phyloP scores from a whole-genome alignment of 495 filamentous ascomycete genomes.

The Pyrenopolyporus hunteri region DNA sequence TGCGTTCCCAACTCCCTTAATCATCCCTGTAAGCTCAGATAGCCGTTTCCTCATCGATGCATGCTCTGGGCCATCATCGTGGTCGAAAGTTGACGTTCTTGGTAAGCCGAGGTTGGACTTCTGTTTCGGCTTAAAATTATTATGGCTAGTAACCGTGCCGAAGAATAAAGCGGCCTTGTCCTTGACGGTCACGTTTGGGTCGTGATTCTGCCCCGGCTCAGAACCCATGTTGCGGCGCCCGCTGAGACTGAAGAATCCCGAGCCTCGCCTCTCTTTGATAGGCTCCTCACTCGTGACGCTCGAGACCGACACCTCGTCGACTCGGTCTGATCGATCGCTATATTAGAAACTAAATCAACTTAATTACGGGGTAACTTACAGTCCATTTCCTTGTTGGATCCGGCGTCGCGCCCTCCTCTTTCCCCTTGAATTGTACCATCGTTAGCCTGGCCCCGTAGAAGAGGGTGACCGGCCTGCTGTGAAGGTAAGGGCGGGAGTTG shows the following conservation, averaged over 20 bases:
- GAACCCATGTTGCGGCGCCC: slow-evolving; percentile 28
- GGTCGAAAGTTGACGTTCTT: slow-evolving; percentile 23
- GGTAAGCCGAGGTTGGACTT: slow-evolving; percentile 25
- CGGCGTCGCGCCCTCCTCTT: slow-evolving; percentile 1
- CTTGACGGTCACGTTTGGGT: slow-evolving; percentile 21
- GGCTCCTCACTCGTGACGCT: slow-evolving; percentile 34
- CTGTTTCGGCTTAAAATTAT: slow-evolving; percentile 31
- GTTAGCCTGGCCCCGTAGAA: slow-evolving; percentile 18
- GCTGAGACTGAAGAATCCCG: slow-evolving; percentile 28
- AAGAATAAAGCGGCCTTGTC: slow-evolving; percentile 29
- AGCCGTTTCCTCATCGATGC: slow-evolving; percentile 36
- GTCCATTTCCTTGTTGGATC: slow-evolving; percentile 29
- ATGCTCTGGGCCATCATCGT: slow-evolving; percentile 32
- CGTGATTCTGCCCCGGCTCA: neutral
- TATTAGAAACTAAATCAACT: neutral
- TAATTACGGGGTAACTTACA: slow-evolving; percentile 12
- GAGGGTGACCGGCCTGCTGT: slow-evolving; percentile 23
- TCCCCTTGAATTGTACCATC: slow-evolving; percentile 3
- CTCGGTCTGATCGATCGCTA: slow-evolving; percentile 15
- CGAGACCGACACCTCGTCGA: slow-evolving; percentile 34
- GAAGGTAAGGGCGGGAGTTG: slow-evolving; percentile 30
- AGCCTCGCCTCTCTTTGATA: slow-evolving; percentile 28
- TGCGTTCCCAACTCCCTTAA: slow-evolving; percentile 39
- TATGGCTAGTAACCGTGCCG: slow-evolving; percentile 4
- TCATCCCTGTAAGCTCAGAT: slow-evolving; percentile 43